Conservation (phyloP, 169 alveolate genomes). For the Eimeria necatrix region DNA sequence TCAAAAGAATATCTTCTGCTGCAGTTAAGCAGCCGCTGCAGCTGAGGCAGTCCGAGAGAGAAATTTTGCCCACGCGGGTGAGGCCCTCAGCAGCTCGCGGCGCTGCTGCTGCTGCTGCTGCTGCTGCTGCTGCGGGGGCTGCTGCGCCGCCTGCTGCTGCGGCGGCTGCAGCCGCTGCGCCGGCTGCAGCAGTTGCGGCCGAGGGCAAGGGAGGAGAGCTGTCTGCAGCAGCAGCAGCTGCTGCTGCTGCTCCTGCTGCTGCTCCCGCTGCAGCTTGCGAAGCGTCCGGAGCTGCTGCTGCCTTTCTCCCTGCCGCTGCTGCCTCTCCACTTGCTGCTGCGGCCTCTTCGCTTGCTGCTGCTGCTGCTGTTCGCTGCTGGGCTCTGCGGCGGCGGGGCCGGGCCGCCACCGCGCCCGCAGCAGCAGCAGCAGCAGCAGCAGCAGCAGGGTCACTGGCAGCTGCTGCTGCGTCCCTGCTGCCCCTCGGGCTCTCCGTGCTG, state of each 20-base stretch:
- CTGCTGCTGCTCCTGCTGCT: too few relatives aligned
- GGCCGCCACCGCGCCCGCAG: background rate
- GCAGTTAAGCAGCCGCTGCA: slow-evolving; percentile 97
- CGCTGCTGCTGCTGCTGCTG: background rate
- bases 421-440: background rate
- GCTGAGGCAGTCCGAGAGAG: slow-evolving; percentile 94
- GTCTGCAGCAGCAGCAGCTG: too few relatives aligned
- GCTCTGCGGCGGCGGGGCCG: slow-evolving; percentile 40
- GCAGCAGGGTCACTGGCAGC: background rate
- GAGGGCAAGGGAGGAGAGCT: too few relatives aligned
- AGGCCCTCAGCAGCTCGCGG: background rate
- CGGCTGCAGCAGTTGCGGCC: background rate
- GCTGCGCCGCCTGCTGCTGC: background rate
- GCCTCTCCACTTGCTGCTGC: background rate
- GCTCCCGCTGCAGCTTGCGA: too few relatives aligned
- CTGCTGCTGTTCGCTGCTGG: background rate
- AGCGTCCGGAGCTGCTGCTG: background rate
- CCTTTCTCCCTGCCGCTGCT: background rate
- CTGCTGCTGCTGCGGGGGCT: background rate
- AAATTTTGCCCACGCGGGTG: slow-evolving; percentile 88
- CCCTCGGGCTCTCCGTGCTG: slow-evolving; percentile 31
- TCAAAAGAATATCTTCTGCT: slow-evolving; percentile 93
- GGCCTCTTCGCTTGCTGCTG: background rate
- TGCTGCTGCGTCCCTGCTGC: slow-evolving; percentile 30
- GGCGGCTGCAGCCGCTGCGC: background rate